Conservation (phyloP, 441 rosid species). For the Populus trichocarpa region DNA sequence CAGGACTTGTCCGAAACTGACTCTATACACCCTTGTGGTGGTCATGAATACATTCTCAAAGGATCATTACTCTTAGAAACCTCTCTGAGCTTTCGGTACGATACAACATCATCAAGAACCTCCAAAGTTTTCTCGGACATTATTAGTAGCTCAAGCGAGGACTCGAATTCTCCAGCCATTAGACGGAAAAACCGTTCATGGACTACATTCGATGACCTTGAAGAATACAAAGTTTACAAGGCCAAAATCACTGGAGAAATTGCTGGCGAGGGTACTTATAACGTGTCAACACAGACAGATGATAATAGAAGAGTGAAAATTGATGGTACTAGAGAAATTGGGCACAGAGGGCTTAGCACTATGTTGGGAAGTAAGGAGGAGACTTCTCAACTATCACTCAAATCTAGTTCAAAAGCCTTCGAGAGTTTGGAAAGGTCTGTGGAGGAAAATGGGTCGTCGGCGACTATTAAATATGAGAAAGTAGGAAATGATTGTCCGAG, state of each 20-base stretch:
- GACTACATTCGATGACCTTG: conserved; percentile 27
- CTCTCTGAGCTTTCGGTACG: conserved; percentile 22
- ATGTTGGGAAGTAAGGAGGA: not conserved
- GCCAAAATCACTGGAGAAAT: conserved; percentile 22
- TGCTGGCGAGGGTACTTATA: conserved; percentile 10
- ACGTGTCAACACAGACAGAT: conserved; percentile 49
- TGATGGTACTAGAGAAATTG: conserved; percentile 1
- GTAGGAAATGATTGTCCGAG: not conserved
- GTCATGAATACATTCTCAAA: conserved; percentile 1
- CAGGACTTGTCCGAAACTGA: not conserved
- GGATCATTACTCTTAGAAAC: conserved; percentile 6
- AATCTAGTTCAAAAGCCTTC: not conserved
- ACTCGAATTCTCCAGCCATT: conserved; percentile 16
- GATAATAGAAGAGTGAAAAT: not conserved
- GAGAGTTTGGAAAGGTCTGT: not conserved
- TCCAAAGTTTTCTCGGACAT: conserved; percentile 30
- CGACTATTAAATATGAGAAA: not conserved
- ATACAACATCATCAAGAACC: conserved; percentile 31
- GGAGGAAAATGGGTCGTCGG: not conserved
- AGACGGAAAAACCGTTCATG: conserved; percentile 32
- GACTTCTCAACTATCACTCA: not conserved
- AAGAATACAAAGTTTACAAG: conserved; percentile 35
- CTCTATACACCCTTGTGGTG: conserved; percentile 1
- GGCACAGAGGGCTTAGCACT: not conserved
- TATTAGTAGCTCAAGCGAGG: conserved; percentile 25